A percentile compares a stretch with the other conserved stretches of the same genome.
Evolutionary conservation across 768 basidiomycete genomes (phyloP).

Genomic region (Mycena olivaceomarginata): DNA sequence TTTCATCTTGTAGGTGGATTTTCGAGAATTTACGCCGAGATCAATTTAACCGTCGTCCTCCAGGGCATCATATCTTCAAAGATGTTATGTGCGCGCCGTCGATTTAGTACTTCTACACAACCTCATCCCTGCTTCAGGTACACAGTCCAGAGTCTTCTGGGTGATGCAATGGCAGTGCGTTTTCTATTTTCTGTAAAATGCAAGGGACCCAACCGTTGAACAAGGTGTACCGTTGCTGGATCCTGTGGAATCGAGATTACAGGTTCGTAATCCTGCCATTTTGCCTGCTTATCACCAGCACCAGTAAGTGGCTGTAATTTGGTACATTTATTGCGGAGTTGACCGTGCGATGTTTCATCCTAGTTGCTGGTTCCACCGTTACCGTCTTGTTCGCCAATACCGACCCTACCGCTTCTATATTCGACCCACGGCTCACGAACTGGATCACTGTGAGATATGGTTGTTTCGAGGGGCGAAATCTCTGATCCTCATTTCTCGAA

Average conservation of each 20-base stretch:
- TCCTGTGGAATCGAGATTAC: constrained; percentile 43
- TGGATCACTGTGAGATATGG: constrained; percentile 38
- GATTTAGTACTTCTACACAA: background rate
- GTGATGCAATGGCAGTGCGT: constrained; percentile 43
- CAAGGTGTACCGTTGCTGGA: constrained; percentile 50
- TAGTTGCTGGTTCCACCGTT: constrained; percentile 45
- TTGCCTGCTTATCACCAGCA: constrained; percentile 39
- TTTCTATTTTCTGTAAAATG: background rate
- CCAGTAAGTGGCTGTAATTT: constrained; percentile 19
- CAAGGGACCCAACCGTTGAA: background rate
- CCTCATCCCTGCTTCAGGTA: constrained; percentile 8
- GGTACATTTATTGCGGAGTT: background rate
- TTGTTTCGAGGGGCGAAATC: background rate
- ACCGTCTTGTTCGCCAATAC: constrained; percentile 35
- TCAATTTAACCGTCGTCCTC: background rate
- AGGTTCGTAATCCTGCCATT: constrained; percentile 39
- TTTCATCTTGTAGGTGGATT: constrained; percentile 31
- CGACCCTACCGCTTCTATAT: constrained; percentile 38
- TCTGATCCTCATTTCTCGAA: background rate
- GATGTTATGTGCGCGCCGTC: constrained; percentile 23
- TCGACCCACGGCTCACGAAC: constrained; percentile 35
- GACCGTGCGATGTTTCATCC: too few species aligned
- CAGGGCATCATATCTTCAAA: constrained; percentile 46
- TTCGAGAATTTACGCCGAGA: too few species aligned
- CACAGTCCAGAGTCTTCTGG: constrained; percentile 45